phyloP scores from a whole-genome alignment of 371 early-diverging fungal species.

The Enteropsectra breve region DNA sequence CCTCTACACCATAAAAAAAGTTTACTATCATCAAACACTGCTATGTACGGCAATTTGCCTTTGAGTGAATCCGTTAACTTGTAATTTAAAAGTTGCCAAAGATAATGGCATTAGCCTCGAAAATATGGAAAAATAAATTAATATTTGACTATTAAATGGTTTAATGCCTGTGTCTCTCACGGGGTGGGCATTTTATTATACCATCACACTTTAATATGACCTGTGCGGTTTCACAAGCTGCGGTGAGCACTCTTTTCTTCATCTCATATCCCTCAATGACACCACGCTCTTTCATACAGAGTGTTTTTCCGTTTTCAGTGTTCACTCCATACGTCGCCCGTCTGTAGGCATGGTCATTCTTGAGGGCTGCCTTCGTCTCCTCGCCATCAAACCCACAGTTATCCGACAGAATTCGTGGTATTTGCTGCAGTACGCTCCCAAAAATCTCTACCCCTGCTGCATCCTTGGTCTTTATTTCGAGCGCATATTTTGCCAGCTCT shows the following conservation, averaged over 20 bases:
- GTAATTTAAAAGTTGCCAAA: too few relatives aligned
- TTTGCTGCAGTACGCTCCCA: slow-evolving; percentile 81
- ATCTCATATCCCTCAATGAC: slow-evolving; percentile 92
- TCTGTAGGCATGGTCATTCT: slow-evolving; percentile 79
- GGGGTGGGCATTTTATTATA: slow-evolving; percentile 84
- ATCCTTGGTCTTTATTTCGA: slow-evolving; percentile 78
- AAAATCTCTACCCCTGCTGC: slow-evolving; percentile 90
- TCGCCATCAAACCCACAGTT: slow-evolving; percentile 93
- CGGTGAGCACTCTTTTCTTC: slow-evolving; percentile 84
- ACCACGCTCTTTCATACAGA: slow-evolving; percentile 73
- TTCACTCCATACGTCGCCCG: slow-evolving; percentile 69
- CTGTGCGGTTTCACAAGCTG: slow-evolving; percentile 93
- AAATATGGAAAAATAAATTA: too few relatives aligned
- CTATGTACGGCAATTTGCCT: too few relatives aligned
- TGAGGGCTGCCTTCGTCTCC: slow-evolving; percentile 75
- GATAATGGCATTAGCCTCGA: too few relatives aligned
- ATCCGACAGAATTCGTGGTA: slow-evolving; percentile 90
- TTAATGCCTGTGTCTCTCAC: slow-evolving; percentile 61
- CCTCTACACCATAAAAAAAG: too few relatives aligned
- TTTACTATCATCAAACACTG: too few relatives aligned
- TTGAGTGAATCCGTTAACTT: too few relatives aligned
- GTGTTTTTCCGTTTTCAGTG: slow-evolving; percentile 64
- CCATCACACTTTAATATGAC: slow-evolving; percentile 96
- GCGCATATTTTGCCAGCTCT: slow-evolving; percentile 80
- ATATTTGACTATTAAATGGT: too few relatives aligned